phyloP scores from a whole-genome alignment of 2,329 filamentous ascomycete species.

The Trichophyton schoenleinii region DNA sequence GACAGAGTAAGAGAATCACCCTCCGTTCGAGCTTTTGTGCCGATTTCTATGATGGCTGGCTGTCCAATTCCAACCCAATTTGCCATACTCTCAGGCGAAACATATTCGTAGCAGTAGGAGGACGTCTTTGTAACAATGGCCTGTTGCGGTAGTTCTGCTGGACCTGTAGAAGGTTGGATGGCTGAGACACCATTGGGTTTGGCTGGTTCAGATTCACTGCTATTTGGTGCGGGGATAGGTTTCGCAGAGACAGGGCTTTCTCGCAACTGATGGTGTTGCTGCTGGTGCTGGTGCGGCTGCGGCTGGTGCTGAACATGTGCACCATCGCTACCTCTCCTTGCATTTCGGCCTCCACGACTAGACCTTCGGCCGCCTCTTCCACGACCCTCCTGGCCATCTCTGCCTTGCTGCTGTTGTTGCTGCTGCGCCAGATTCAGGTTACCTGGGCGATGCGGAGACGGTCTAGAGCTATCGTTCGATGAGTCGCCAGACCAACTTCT shows the following conservation, averaged over 20 bases:
- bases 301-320: constrained; percentile 22
- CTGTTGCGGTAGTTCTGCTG: constrained; percentile 8
- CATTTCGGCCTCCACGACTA: constrained; percentile 29
- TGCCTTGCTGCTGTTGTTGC: constrained; percentile 28
- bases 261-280: constrained; percentile 19
- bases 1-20: constrained; percentile 58
- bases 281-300: constrained; percentile 18
- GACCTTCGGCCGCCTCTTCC: constrained; percentile 27
- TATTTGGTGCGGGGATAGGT: constrained; percentile 21
- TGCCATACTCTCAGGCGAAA: constrained; percentile 57
- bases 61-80: constrained; percentile 58
- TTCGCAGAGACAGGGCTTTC: constrained; percentile 17
- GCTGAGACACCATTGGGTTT: constrained; percentile 21
- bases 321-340: constrained; percentile 25
- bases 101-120: constrained; percentile 57
- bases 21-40: constrained; percentile 50
- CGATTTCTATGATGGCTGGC: constrained; percentile 53
- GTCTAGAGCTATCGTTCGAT: constrained; percentile 27
- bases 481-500: constrained; percentile 34
- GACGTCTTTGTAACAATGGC: constrained; percentile 14
- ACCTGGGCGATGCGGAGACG: constrained; percentile 36
- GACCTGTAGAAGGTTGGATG: constrained; percentile 15
- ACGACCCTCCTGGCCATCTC: constrained; percentile 28
- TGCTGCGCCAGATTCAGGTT: constrained; percentile 42
- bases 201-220: constrained; percentile 19